These are phyloP conservation scores for Coriolopsis trogii DNA, from an alignment of 1,284 basidiomycete genomes.

Conservation along the genomic window DNA sequence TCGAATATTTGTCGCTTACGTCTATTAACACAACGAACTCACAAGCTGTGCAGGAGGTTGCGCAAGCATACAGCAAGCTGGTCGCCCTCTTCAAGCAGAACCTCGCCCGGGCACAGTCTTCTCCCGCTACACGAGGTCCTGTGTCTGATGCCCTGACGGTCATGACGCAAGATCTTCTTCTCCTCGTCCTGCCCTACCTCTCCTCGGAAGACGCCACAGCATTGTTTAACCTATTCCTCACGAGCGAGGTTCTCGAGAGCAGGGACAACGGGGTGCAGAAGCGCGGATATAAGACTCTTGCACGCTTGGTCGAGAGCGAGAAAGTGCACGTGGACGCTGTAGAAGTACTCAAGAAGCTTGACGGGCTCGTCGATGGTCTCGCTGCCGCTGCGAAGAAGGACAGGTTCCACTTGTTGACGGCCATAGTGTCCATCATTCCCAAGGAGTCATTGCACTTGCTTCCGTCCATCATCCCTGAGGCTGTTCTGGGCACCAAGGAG, in stretches of 20 bases:
- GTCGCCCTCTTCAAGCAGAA: slow-evolving; percentile 78
- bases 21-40: background rate
- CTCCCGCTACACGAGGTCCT: slow-evolving; percentile 34
- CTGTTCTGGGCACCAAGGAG: slow-evolving; percentile 97
- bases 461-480: slow-evolving; percentile 91
- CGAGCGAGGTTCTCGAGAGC: slow-evolving; percentile 63
- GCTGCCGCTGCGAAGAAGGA: slow-evolving; percentile 93
- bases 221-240: slow-evolving; percentile 68
- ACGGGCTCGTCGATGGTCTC: slow-evolving; percentile 66
- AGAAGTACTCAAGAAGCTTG: slow-evolving; percentile 64
- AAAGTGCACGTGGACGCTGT: slow-evolving; percentile 62
- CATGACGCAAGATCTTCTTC: slow-evolving; percentile 89
- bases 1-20: slow-evolving; percentile 20
- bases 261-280: slow-evolving; percentile 93
- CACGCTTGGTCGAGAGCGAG: slow-evolving; percentile 67
- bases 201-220: slow-evolving; percentile 58
- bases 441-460: slow-evolving; percentile 81
- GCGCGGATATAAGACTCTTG: slow-evolving; percentile 89
- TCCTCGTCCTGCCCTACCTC: slow-evolving; percentile 85
- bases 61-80: slow-evolving; percentile 83
- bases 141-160: slow-evolving; percentile 61
- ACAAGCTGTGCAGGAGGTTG: slow-evolving; percentile 58
- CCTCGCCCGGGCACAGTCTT: slow-evolving; percentile 45
- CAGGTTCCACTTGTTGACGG: slow-evolving; percentile 77
- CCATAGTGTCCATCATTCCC: slow-evolving; percentile 76